Evolutionary conservation across 257 asterid genomes (phyloP), one percentile per base, ranked within the genome.

Genomic region (Thymus mandschuricus): DNA sequence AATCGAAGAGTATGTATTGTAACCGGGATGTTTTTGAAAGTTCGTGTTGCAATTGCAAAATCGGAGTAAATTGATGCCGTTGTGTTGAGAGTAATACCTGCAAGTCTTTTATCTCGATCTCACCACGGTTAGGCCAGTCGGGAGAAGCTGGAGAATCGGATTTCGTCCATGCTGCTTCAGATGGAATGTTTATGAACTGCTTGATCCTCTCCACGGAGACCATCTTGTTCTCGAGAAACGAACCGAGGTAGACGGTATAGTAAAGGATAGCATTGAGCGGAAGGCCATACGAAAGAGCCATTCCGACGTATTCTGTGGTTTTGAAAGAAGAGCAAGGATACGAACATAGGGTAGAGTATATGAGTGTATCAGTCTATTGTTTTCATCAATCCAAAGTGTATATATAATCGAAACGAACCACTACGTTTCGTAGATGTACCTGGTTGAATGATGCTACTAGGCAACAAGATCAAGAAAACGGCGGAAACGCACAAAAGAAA

Each of bases 161-260:
- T 55, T 55, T 74, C 46, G 49, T 85, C 96, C 92, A 86, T 13
- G 80, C 63, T 38, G 97, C 93, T 73, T 91, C 97, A 0, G 91
- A 74, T 15, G 90, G 90, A 69, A 91, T 87, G 61, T 69, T 74
- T 43, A 77, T 79, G 69, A 87, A 91, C 15, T 91, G 96, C 71
- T 83, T 83, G 45, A 91, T 81, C 71, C 97, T 85, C 82, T 91
- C 97, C 1, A 89, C 96, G 0, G 97, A 89, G 46, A 91, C 92
- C 93, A 91, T 86, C 54, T 76, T 78, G 68, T 89, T 91, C 79
- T 89, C 97, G 48, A 89, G 68, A 15, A 43, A 11, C 63, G 85
- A 87, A 45, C 83, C 79, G 40, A 79, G 48, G 63, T 76, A 86
- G 50, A 86, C 82, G 0, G 83, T 56, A 76, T 69, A 87, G 79